Evolutionary conservation across 1,284 basidiomycete species (phyloP).

Genomic region (Schizopora paradoxa): DNA sequence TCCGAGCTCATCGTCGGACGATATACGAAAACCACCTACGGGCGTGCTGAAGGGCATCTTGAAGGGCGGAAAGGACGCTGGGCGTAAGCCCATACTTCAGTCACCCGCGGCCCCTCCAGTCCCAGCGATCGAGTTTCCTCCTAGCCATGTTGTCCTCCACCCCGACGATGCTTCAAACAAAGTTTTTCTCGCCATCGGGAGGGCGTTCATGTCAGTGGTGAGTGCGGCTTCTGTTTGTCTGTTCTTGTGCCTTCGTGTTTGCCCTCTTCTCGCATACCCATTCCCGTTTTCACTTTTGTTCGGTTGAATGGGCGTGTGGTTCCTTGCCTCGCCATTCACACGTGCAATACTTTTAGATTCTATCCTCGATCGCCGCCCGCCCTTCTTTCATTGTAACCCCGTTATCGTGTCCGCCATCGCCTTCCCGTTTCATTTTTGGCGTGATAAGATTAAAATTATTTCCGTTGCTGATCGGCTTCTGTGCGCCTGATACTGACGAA

Average conservation of each 20-base stretch:
- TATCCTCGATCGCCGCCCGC: too few species aligned
- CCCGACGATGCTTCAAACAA: conserved; percentile 65
- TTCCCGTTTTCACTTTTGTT: conserved; percentile 2
- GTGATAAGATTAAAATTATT: conserved; percentile 16
- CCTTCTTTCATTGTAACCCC: conserved; percentile 4
- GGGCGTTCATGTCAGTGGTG: conserved; percentile 66
- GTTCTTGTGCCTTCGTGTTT: not conserved
- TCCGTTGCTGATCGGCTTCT: conserved; percentile 12
- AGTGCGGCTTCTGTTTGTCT: conserved; percentile 27
- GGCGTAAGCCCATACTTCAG: conserved; percentile 4
- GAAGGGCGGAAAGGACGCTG: conserved; percentile 9
- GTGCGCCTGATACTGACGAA: too few species aligned
- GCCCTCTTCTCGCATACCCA: not conserved
- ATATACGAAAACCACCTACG: too few species aligned
- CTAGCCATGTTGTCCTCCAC: conserved; percentile 57
- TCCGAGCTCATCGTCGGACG: conserved; percentile 7
- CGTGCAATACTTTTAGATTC: too few species aligned
- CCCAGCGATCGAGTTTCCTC: conserved; percentile 43
- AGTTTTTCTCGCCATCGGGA: conserved; percentile 64
- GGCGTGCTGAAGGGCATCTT: not conserved
- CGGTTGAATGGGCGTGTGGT: conserved; percentile 2
- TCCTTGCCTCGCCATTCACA: too few species aligned
- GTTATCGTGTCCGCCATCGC: conserved; percentile 12
- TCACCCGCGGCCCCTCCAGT: conserved; percentile 18
- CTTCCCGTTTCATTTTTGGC: conserved; percentile 14